Base-by-base conservation (phyloP, 768 basidiomycete genomes). In the Gymnopilus junonius region DNA sequence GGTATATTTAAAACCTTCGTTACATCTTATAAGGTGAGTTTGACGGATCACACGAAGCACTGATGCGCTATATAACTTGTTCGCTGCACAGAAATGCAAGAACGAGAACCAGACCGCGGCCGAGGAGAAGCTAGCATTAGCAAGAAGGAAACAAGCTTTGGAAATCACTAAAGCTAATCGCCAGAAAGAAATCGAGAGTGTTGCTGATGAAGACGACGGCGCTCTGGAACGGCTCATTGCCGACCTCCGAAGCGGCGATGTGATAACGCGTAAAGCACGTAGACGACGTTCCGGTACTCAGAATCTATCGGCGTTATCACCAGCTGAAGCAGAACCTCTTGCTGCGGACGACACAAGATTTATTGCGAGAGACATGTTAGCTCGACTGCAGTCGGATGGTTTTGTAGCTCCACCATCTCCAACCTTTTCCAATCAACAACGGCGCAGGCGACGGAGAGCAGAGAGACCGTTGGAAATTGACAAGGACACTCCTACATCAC, bases 1-100 rank as follows among this genome's bases (percentile, higher is more conserved):
- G 94, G 89, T 12, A 89, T 97, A 69, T 98, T 99, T 86, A 95
- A 97, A 79, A 97, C 94, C 1, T 99, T 99, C 70, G 86, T 96
- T 27, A 96, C 91, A 0, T 97, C 95, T 2, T 99, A 96, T 76
- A 90, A 83, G 83, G 93, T 93, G 66, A 61, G 82, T 59, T 20
- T 34, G 25, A 10, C 46, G 65, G 56, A 20, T n/a, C 8, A 42
- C 5, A 35, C 20, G 17, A 42, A 10, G 32, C 23, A 27, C 21
- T 56, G 31, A 50, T 58, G 20, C 25, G n/a, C 11, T 12, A 39
- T 12, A 39, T 7, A 42, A 14, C 59, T 14, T 35, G 45, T 21
- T 39, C 25, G 8, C 17, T 45, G 39, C 27, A 23, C 4, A 96
- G 95, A 96, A 95, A 92, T 96, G 93, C 74, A 91, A 91, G 74